Evolutionary conservation across 371 early-diverging fungal species (phyloP), one percentile per base, ranked within the genome.

Genomic region (Syncephalastrum contaminatum): DNA sequence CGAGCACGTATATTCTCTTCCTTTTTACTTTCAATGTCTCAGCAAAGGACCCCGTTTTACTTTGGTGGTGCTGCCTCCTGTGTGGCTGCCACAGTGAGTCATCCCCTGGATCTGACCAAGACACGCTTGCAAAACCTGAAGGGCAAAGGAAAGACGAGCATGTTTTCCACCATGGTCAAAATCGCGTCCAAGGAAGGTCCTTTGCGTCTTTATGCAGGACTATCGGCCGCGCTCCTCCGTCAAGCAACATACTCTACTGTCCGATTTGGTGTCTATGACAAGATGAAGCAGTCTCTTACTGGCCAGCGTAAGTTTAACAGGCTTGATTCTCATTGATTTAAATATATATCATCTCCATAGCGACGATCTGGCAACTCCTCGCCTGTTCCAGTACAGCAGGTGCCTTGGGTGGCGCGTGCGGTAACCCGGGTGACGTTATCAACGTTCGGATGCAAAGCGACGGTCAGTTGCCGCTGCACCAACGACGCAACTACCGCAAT

Each of bases 361-460:
- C 12, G 12, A 36, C 0, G 64, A 30, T 75, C n/a, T 70, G 70
- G 60, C 74, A 77, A 47, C 61, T 81, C 46, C 63, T 86, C 1
- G n/a, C 73, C 4, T 73, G 82, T 8, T 85, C 82, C 1, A 66
- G 80, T 16, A 54, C 71, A 0, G 88, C 87, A 14, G 89, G 89
- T 19, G 76, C 78, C 3, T 68, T 81, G 13, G 89, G 86, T 47
- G 90, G 89, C 13, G 60, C 80, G 3, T 78, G 81, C 50, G 88
- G 87, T n/a, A 85, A 87, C 48, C 89, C 89, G 0, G 88, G 85
- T n/a, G 91, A 90, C 59, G 75, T 88, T 10, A 75, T 84, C 13
- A 87, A 89, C 47, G 82, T 88, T 36, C 69, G 87, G 12, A 76
- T 88, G 85, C 88, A 88, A 64, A 85, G 82, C 66, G 86, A 88